phyloP scores from a whole-genome alignment of 345 rosid species.

The Sonneratia caseolaris region DNA sequence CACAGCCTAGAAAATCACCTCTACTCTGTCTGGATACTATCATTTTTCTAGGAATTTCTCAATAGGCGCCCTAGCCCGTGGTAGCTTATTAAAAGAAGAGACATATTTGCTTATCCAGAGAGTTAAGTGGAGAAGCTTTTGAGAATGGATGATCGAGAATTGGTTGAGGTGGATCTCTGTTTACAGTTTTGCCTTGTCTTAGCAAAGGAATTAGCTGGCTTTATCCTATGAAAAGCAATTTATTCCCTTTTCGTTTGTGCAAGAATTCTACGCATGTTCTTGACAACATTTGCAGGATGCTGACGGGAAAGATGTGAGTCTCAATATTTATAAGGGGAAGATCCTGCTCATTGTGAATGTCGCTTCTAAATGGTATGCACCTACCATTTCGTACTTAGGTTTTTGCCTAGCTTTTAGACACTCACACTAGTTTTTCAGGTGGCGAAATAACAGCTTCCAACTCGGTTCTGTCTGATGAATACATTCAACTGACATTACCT shows the following conservation, averaged over 20 bases:
- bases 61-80: too few species aligned
- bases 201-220: background rate
- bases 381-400: background rate
- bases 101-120: too few species aligned
- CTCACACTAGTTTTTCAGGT: background rate
- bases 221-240: background rate
- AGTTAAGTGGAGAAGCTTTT: background rate
- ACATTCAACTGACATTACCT: background rate
- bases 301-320: conserved; percentile 41
- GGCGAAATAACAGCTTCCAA: background rate
- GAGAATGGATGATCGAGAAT: background rate
- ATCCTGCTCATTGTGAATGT: conserved; percentile 60
- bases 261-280: background rate
- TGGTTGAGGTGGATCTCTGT: background rate
- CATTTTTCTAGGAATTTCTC: too few species aligned
- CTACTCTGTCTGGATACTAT: too few species aligned
- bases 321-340: conserved; percentile 48
- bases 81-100: too few species aligned
- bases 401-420: background rate
- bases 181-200: background rate
- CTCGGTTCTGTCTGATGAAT: background rate
- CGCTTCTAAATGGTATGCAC: conserved; percentile 52
- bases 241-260: background rate
- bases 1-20: too few species aligned
- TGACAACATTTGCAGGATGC: conserved; percentile 33